Conservation (phyloP, 805 yeast species). For the Candida namnaoensis region DNA sequence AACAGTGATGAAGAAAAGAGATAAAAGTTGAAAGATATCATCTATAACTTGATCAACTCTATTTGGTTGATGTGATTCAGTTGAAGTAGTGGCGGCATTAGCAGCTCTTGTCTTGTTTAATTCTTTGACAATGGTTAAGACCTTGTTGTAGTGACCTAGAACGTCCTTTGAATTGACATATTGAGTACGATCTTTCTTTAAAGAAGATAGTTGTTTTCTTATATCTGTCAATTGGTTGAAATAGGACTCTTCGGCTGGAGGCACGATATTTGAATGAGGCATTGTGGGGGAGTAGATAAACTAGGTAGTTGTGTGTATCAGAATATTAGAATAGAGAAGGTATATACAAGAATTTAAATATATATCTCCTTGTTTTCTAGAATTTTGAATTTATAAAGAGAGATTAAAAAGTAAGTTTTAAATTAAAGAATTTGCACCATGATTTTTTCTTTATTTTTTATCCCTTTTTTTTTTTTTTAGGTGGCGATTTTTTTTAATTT, state of each 20-base stretch:
- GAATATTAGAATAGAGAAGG: too few relatives aligned
- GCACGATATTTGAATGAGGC: slow-evolving; percentile 25
- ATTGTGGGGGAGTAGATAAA: slow-evolving; percentile 1
- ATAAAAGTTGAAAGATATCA: slow-evolving; percentile 82
- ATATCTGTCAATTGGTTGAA: slow-evolving; percentile 31
- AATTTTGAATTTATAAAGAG: too few relatives aligned
- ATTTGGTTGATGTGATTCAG: slow-evolving; percentile 21
- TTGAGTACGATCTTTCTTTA: slow-evolving; percentile 57
- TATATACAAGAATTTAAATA: too few relatives aligned
- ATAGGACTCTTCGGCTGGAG: slow-evolving; percentile 25
- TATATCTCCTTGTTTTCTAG: too few relatives aligned
- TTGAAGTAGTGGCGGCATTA: slow-evolving; percentile 9
- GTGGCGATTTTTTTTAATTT: too few relatives aligned
- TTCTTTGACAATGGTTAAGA: slow-evolving; percentile 43
- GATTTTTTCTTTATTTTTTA: not conserved
- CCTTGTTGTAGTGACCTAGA: slow-evolving; percentile 47
- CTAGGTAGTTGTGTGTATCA: not conserved
- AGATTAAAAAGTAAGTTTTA: too few relatives aligned
- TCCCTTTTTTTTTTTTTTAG: not conserved
- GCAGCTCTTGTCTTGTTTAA: slow-evolving; percentile 43
- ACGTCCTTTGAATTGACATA: slow-evolving; percentile 64
- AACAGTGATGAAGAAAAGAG: slow-evolving; percentile 83
- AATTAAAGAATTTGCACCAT: too few relatives aligned
- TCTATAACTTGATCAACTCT: slow-evolving; percentile 70
- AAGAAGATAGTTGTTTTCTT: slow-evolving; percentile 31